Conservation (phyloP, 2,329 filamentous ascomycete genomes). For the Fusarium agapanthi region DNA sequence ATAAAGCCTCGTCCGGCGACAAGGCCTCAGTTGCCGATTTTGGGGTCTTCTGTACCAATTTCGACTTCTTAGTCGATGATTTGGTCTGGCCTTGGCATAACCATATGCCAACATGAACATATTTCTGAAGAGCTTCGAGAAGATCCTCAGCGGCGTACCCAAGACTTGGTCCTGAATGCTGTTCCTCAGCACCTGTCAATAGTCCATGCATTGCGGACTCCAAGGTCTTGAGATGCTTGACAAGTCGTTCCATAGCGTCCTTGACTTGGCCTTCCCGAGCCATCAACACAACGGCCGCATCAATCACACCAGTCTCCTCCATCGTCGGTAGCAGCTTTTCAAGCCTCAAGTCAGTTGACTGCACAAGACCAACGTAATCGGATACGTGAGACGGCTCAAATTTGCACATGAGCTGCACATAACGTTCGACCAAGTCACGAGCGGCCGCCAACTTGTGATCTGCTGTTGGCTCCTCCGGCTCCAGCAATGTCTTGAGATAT, state of each 20-base stretch:
- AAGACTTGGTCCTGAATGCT: conserved; percentile 59
- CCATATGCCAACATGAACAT: conserved; percentile 93
- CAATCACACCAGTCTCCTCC: conserved; percentile 88
- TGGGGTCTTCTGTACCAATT: conserved; percentile 61
- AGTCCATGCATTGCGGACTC: conserved; percentile 81
- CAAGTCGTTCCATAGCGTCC: conserved; percentile 84
- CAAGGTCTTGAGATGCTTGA: conserved; percentile 81
- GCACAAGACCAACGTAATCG: conserved; percentile 80
- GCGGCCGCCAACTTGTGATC: conserved; percentile 51
- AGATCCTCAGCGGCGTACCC: conserved; percentile 77
- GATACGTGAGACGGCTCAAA: conserved; percentile 86
- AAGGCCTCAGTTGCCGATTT: conserved; percentile 54
- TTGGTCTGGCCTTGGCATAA: conserved; percentile 88
- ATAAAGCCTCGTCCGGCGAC: conserved; percentile 63
- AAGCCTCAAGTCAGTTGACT: conserved; percentile 79
- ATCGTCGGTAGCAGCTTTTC: conserved; percentile 85
- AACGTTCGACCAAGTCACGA: conserved; percentile 77
- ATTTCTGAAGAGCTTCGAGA: conserved; percentile 83
- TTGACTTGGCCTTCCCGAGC: conserved; percentile 85
- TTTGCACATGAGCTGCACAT: conserved; percentile 89
- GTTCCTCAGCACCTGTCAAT: conserved; percentile 67
- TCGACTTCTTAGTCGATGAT: conserved; percentile 55
- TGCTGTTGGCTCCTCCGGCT: conserved; percentile 58
- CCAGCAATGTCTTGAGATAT: conserved; percentile 81
- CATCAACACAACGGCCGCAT: conserved; percentile 91